These are phyloP conservation scores for Pseudocercospora fijiensis DNA, from an alignment of 2,329 filamentous ascomycete species.

Conservation along the genomic window DNA sequence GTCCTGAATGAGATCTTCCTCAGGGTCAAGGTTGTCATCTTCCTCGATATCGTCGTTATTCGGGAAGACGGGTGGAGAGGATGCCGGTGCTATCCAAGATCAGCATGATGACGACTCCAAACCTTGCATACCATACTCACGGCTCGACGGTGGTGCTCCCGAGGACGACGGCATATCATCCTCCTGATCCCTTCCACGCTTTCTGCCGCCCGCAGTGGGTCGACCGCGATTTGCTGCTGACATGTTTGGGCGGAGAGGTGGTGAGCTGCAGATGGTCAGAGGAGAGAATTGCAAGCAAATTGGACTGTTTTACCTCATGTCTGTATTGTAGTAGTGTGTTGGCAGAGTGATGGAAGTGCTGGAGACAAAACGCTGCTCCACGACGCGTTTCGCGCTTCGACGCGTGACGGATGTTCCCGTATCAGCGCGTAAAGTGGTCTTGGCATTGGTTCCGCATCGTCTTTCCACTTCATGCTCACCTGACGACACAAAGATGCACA, in stretches of 20 bases:
- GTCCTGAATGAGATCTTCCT: conserved; percentile 64
- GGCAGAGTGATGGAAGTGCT: background rate
- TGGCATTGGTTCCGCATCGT: background rate
- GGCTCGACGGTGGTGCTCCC: conserved; percentile 61
- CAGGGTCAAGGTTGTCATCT: conserved; percentile 70
- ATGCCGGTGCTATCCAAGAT: conserved; percentile 50
- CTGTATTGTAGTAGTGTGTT: background rate
- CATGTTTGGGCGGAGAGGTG: conserved; percentile 59
- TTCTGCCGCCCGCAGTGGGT: conserved; percentile 54
- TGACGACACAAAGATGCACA: too few species aligned
- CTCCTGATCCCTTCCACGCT: conserved; percentile 65
- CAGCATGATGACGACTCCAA: background rate
- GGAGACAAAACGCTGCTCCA: background rate
- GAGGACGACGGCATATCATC: conserved; percentile 59
- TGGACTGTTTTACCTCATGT: background rate
- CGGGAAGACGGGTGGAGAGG: conserved; percentile 64
- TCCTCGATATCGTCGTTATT: conserved; percentile 65
- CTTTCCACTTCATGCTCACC: too few species aligned
- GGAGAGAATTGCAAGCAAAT: background rate
- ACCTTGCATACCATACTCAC: conserved; percentile 46
- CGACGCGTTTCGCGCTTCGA: background rate
- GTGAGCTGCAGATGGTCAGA: background rate
- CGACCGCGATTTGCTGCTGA: conserved; percentile 78
- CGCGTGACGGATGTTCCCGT: background rate
- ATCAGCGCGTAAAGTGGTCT: background rate